Conservation (phyloP, 306 rosid genomes). For the Pyrus bretschneideri region DNA sequence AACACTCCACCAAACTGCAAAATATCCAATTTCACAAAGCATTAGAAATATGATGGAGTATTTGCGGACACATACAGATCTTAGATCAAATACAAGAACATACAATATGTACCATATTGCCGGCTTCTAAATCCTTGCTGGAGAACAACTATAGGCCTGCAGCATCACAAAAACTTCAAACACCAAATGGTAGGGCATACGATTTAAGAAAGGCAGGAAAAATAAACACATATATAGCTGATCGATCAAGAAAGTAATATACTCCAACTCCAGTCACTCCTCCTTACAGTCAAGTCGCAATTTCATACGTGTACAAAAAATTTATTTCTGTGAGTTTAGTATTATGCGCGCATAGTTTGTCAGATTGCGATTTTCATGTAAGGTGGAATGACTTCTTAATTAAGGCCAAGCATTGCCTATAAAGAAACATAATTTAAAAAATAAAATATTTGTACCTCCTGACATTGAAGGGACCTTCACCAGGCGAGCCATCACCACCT, state of each 20-base stretch:
- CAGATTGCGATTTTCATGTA: too few relatives aligned
- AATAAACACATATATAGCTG: too few relatives aligned
- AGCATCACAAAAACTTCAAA: neutral
- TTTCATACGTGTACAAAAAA: too few relatives aligned
- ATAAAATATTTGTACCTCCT: constrained; percentile 36
- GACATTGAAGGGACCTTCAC: constrained; percentile 80
- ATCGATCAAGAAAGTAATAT: too few relatives aligned
- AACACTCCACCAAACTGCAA: constrained; percentile 92
- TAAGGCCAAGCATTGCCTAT: too few relatives aligned
- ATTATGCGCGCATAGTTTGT: too few relatives aligned
- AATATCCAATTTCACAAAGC: neutral
- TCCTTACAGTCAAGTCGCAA: too few relatives aligned
- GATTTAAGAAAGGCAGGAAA: neutral
- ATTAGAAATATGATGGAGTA: neutral
- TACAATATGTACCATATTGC: constrained; percentile 50
- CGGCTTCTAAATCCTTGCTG: constrained; percentile 95
- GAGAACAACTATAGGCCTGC: constrained; percentile 78
- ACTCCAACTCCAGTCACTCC: too few relatives aligned
- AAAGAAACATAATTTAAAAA: neutral
- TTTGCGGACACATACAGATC: neutral
- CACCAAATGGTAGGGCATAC: neutral
- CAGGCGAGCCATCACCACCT: constrained; percentile 34
- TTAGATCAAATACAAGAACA: too few relatives aligned
- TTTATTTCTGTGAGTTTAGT: too few relatives aligned
- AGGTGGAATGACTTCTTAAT: too few relatives aligned